Conservation (phyloP, 192 early-diverging fungal genomes). For the Rhizophlyctis rosea region DNA sequence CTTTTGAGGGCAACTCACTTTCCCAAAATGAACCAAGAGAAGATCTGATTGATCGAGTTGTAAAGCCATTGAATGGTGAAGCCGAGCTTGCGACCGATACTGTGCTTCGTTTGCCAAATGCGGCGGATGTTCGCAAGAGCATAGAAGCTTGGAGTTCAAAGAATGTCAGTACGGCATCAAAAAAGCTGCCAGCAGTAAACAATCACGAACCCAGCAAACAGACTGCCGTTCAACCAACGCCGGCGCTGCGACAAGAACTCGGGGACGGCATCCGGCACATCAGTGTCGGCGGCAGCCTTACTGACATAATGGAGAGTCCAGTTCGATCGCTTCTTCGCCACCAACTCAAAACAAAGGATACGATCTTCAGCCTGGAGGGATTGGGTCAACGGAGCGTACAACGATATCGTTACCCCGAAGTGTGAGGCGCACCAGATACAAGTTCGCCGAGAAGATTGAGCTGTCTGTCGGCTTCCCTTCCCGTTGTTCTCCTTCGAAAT, state of each 20-base stretch:
- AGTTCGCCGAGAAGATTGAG: slow-evolving; percentile 72
- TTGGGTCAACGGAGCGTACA: neutral
- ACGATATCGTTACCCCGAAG: neutral
- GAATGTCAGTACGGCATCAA: neutral
- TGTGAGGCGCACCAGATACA: slow-evolving; percentile 58
- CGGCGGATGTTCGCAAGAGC: slow-evolving; percentile 59
- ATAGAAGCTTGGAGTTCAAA: slow-evolving; percentile 51
- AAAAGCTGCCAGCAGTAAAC: too few relatives aligned
- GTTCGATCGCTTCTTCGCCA: slow-evolving; percentile 62
- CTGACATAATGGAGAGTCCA: slow-evolving; percentile 77
- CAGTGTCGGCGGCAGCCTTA: slow-evolving; percentile 72
- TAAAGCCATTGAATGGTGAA: slow-evolving; percentile 66
- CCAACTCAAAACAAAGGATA: slow-evolving; percentile 82
- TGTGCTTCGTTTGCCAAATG: slow-evolving; percentile 66
- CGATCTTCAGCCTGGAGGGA: slow-evolving; percentile 62
- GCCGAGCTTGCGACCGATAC: slow-evolving; percentile 59
- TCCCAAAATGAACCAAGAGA: slow-evolving; percentile 44
- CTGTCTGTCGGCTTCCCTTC: slow-evolving; percentile 33
- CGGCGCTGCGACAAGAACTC: slow-evolving; percentile 56
- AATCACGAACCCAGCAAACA: slow-evolving; percentile 54
- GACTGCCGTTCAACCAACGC: slow-evolving; percentile 54
- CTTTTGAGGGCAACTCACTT: slow-evolving; percentile 32
- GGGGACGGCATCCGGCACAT: slow-evolving; percentile 68
- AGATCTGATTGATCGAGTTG: slow-evolving; percentile 58
- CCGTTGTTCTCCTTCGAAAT: slow-evolving; percentile 61